A percentile compares a stretch with the other conserved stretches of the same genome.
phyloP scores from a whole-genome alignment of 345 rosid genomes.

The Gossypium stocksii region DNA sequence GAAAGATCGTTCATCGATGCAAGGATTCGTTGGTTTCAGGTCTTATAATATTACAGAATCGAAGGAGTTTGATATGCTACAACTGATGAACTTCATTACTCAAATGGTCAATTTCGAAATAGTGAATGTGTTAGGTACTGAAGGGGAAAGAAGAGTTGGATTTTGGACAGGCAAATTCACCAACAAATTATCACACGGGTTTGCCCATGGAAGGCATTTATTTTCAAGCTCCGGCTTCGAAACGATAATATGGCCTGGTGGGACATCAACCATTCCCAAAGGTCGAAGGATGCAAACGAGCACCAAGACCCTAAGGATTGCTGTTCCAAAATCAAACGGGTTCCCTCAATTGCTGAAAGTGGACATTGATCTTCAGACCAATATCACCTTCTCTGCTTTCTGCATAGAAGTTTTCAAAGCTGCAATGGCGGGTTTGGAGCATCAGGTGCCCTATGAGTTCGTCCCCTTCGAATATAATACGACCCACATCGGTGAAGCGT shows the following conservation, averaged over 20 bases:
- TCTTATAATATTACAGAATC: conserved; percentile 24
- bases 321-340: not conserved
- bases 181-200: not conserved
- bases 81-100: not conserved
- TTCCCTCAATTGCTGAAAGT: not conserved
- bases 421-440: conserved; percentile 18
- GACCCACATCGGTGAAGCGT: not conserved
- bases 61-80: not conserved
- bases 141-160: conserved; percentile 12
- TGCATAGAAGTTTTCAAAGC: conserved; percentile 19
- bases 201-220: not conserved
- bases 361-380: not conserved
- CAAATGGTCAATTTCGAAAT: conserved; percentile 26
- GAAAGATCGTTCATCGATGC: conserved; percentile 6
- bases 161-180: not conserved
- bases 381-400: not conserved
- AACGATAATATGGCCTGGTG: conserved; percentile 37
- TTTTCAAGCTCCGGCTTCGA: conserved; percentile 9
- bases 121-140: conserved; percentile 26
- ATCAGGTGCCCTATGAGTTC: not conserved
- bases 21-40: conserved; percentile 40
- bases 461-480: not conserved
- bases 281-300: not conserved
- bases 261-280: conserved; percentile 20
- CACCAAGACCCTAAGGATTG: not conserved